These are phyloP conservation scores for Sechiopsis laciniata DNA, from an alignment of 306 rosid species.

Conservation along the genomic window DNA sequence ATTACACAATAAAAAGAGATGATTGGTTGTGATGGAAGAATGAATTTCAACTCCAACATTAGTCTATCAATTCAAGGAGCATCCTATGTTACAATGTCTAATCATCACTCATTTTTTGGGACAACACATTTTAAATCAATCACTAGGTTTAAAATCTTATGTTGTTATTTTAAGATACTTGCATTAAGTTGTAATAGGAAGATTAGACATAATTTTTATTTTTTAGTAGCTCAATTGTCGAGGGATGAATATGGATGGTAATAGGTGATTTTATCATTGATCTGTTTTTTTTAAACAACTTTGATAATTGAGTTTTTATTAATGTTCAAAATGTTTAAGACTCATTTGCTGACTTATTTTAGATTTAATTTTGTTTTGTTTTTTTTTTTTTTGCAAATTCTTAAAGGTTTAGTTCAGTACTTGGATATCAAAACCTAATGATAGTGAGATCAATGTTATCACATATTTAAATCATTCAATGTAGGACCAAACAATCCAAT, in stretches of 20 bases:
- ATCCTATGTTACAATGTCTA: constrained; percentile 17
- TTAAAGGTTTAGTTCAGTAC: neutral
- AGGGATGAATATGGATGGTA: too few relatives aligned
- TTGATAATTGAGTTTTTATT: too few relatives aligned
- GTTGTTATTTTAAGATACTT: neutral
- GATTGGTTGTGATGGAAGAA: neutral
- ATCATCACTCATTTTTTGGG: constrained; percentile 4
- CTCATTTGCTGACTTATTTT: neutral
- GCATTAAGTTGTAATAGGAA: too few relatives aligned
- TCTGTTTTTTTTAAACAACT: too few relatives aligned
- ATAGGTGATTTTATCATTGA: too few relatives aligned
- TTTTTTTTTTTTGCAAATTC: too few relatives aligned
- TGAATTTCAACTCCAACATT: constrained; percentile 17
- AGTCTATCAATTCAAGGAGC: constrained; percentile 3
- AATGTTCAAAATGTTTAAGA: too few relatives aligned
- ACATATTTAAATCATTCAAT: neutral
- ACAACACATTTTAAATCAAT: neutral
- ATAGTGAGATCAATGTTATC: neutral
- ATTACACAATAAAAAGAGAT: neutral
- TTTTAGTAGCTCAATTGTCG: neutral
- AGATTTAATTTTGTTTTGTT: too few relatives aligned
- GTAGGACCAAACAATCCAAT: neutral
- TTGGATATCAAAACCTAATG: neutral
- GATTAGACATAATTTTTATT: neutral
- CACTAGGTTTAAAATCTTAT: neutral